Percentiles rank a stretch among this genome's conserved stretches.
Evolutionary conservation across 148 eudicot species (phyloP).

Genomic region (Persicaria maculosa): DNA sequence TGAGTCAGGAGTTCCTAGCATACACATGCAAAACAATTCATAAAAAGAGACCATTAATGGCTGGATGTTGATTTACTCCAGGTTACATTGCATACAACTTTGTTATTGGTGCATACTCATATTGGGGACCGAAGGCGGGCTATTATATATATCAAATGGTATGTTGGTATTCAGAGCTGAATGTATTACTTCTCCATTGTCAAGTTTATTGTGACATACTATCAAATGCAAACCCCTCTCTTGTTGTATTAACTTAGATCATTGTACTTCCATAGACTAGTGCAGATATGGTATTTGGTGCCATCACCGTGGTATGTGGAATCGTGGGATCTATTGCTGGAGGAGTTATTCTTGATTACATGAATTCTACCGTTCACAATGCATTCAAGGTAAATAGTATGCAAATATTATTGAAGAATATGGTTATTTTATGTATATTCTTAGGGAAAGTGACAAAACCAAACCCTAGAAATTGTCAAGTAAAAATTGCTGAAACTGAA

Average conservation of each 20-base stretch:
- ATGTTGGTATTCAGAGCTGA: constrained; percentile 13
- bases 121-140: constrained; percentile 99
- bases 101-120: constrained; percentile 88
- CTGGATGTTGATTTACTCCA: constrained; percentile 16
- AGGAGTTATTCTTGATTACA: constrained; percentile 65
- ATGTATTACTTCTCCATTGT: not conserved
- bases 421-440: not conserved
- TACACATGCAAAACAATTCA: not conserved
- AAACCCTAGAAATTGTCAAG: not conserved
- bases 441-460: not conserved
- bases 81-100: constrained; percentile 78
- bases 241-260: constrained; percentile 1
- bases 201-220: not conserved
- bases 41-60: not conserved
- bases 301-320: constrained; percentile 74
- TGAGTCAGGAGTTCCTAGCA: not conserved
- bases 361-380: constrained; percentile 66
- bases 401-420: not conserved
- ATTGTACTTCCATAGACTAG: constrained; percentile 34
- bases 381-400: constrained; percentile 73
- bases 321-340: constrained; percentile 76
- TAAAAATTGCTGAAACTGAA: not conserved
- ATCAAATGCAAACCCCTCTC: not conserved
- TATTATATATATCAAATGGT: constrained; percentile 82
- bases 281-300: constrained; percentile 88